These are phyloP conservation scores for Cyclaneusma minus DNA, from an alignment of 2,329 filamentous ascomycete species.

Conservation along the genomic window DNA sequence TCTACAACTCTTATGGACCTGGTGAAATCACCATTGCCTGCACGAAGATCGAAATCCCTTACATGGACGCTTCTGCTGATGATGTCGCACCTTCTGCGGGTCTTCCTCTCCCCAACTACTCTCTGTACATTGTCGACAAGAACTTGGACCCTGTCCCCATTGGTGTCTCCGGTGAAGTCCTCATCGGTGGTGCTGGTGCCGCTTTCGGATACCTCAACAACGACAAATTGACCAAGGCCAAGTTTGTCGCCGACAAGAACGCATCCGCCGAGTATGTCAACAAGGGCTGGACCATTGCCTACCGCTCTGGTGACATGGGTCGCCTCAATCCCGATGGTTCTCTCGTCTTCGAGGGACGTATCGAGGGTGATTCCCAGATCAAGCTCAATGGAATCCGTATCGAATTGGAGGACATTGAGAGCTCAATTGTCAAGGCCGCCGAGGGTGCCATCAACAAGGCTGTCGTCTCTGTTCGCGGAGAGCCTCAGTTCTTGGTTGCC, in stretches of 20 bases:
- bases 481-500: conserved; percentile 18
- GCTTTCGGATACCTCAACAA: conserved; percentile 20
- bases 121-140: conserved; percentile 24
- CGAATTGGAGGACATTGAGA: conserved; percentile 26
- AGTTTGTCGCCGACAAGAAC: conserved; percentile 5
- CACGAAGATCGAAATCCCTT: conserved; percentile 12
- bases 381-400: conserved; percentile 24
- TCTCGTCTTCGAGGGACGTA: conserved; percentile 17
- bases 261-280: conserved; percentile 2
- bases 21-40: conserved; percentile 8
- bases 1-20: conserved; percentile 10
- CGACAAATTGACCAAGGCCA: conserved; percentile 5
- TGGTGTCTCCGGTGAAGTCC: conserved; percentile 27
- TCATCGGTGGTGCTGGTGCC: conserved; percentile 22
- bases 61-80: conserved; percentile 1
- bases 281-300: conserved; percentile 5
- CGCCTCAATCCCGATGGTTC: conserved; percentile 13
- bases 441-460: conserved; percentile 14
- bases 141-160: conserved; percentile 20
- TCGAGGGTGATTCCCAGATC: conserved; percentile 19
- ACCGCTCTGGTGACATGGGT: conserved; percentile 20
- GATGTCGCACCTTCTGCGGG: conserved; percentile 2
- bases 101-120: conserved; percentile 9
- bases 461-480: conserved; percentile 11
- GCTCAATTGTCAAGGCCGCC: conserved; percentile 12